Percentiles rank a stretch among this genome's conserved stretches.
Evolutionary conservation across 2,329 filamentous ascomycete genomes (phyloP).

Genomic region (Helotiales sp.): DNA sequence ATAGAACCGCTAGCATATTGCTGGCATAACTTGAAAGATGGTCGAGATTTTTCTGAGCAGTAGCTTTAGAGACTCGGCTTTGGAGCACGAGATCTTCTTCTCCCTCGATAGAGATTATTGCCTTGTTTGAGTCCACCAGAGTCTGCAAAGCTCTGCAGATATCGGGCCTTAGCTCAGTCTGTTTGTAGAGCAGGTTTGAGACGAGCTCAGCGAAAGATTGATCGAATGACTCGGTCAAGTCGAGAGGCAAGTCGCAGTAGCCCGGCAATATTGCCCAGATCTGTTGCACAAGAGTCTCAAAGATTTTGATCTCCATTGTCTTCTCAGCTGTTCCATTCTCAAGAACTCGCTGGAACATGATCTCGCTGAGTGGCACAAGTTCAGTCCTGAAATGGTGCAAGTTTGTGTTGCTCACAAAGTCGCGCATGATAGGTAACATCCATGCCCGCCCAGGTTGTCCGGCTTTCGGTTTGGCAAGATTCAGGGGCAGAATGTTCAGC

Average conservation of each 20-base stretch:
- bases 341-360: constrained; percentile 85
- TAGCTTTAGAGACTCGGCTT: constrained; percentile 72
- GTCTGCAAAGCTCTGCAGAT: constrained; percentile 85
- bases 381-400: constrained; percentile 82
- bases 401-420: constrained; percentile 86
- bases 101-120: constrained; percentile 68
- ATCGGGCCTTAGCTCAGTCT: constrained; percentile 82
- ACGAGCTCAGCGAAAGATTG: constrained; percentile 86
- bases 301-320: constrained; percentile 96
- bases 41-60: constrained; percentile 77
- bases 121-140: constrained; percentile 88
- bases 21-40: constrained; percentile 77
- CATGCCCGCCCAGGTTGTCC: constrained; percentile 86
- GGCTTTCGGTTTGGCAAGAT: constrained; percentile 74
- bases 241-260: constrained; percentile 90
- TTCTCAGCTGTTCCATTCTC: constrained; percentile 82
- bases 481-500: constrained; percentile 79
- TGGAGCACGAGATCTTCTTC: constrained; percentile 71
- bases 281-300: constrained; percentile 92
- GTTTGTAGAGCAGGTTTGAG: constrained; percentile 89
- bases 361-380: constrained; percentile 85
- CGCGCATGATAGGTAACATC: constrained; percentile 88
- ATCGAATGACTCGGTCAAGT: constrained; percentile 75
- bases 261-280: constrained; percentile 93
- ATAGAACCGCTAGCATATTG: constrained; percentile 93